Conservation (phyloP, 1,284 basidiomycete genomes). For the Xerocomus amazonicus region DNA sequence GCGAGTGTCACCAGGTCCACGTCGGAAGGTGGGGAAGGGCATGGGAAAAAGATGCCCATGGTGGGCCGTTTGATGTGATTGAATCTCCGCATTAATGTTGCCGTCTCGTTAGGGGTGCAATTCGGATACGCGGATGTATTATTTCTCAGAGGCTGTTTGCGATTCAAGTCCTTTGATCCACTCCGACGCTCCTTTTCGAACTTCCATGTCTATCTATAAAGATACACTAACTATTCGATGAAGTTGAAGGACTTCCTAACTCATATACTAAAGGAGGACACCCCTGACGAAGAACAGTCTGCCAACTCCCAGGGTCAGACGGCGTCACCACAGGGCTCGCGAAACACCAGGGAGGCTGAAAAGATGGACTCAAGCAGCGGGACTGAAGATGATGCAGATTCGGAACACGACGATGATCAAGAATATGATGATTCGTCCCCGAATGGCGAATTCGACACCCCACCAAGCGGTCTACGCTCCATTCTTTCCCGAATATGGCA, state of each 20-base stretch:
- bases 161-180: too few relatives aligned
- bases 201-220: slow-evolving; percentile 9
- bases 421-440: slow-evolving; percentile 2
- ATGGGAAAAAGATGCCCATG: too few relatives aligned
- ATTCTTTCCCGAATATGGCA: slow-evolving; percentile 8
- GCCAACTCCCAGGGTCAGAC: neutral
- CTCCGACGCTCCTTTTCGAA: neutral
- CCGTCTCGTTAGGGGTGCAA: too few relatives aligned
- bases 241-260: slow-evolving; percentile 9
- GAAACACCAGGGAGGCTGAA: neutral
- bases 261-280: slow-evolving; percentile 5
- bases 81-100: too few relatives aligned
- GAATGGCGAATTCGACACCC: neutral
- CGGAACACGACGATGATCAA: slow-evolving; percentile 10
- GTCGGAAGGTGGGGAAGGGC: too few relatives aligned
- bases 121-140: too few relatives aligned
- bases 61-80: too few relatives aligned
- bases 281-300: slow-evolving; percentile 18
- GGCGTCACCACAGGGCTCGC: neutral
- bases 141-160: too few relatives aligned
- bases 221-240: slow-evolving; percentile 11
- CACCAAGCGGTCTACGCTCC: neutral
- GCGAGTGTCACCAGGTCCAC: too few relatives aligned
- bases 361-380: neutral
- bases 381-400: neutral